Percentiles rank a stretch among this genome's conserved stretches.
Conservation (phyloP, 2,329 filamentous ascomycete genomes). For the Fusarium xylarioides region DNA sequence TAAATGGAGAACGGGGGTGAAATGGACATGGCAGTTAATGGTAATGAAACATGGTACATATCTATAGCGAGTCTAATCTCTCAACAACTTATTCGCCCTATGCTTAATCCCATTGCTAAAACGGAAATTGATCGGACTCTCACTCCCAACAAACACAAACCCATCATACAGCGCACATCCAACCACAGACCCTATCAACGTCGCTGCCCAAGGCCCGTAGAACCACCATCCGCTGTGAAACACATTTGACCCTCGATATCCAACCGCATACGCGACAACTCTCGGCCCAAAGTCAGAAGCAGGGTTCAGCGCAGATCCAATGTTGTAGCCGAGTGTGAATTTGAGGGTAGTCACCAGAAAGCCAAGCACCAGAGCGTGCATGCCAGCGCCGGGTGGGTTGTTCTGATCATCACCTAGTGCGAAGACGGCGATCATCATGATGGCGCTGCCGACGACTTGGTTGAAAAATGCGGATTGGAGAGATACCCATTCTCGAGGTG, state of each 20-base stretch:
- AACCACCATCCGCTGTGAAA: constrained; percentile 46
- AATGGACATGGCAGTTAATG: background rate
- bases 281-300: constrained; percentile 51
- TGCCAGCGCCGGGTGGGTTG: constrained; percentile 49
- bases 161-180: constrained; percentile 22
- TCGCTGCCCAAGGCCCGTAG: constrained; percentile 26
- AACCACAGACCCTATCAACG: constrained; percentile 5
- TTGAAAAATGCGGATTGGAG: constrained; percentile 46
- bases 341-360: constrained; percentile 49
- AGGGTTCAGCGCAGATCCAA: constrained; percentile 50
- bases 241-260: constrained; percentile 41
- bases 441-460: constrained; percentile 48
- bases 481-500: constrained; percentile 36
- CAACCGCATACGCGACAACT: constrained; percentile 45
- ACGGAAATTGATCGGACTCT: constrained; percentile 19
- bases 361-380: constrained; percentile 50
- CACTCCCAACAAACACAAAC: constrained; percentile 30
- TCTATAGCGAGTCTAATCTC: background rate
- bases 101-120: background rate
- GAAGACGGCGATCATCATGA: constrained; percentile 50
- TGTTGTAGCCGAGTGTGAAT: constrained; percentile 50
- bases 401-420: constrained; percentile 51
- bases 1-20: fast-evolving
- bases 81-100: background rate
- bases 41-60: background rate